Base-by-base conservation (phyloP, 768 basidiomycete genomes). In the Russula abietina region DNA sequence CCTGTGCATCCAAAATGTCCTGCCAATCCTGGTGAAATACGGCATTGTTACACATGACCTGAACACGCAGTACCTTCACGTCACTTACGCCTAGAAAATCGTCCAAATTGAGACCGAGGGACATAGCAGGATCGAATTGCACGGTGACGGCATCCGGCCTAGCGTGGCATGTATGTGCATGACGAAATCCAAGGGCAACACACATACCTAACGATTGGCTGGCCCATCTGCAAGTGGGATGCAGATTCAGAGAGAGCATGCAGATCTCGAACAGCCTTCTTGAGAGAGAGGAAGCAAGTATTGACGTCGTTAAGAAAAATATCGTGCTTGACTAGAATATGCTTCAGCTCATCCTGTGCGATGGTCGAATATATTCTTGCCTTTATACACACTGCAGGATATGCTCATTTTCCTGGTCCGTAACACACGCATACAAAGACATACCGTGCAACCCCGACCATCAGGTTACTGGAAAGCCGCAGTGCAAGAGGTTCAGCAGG, bases 401-500 rank as follows among this genome's bases (percentile, higher is more conserved):
- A 16, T 24, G 41, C 0, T 30, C 24, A 36, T 19, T 16, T 45
- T 32, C 30, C 32, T 38, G 19, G 33, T n/a, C 4, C 12, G 14
- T 38, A 53, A 49, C 33, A 52, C 9, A 22, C 36, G 39, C 22
- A 39, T 14, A 56, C 60, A 33, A 26, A 24, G 66, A 69, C 83
- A 62, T 73, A 93, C 93, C 93, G 84, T 24, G 88, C 90, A 39
- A 88, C 93, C 4, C 93, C 93, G 64, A 95, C 87, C 80, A 96
- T 85, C 48, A 96, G 75, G 70, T 92, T 93, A 62, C 91, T 92
- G 11, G 93, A 93, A 59, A 95, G 76, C 66, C 93, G 80, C 60
- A 96, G 75, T 2, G 93, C 93, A 38, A 96, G 79, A 43, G 93
- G 93, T 67, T 95, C 93, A 26, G 79, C 73, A n/a, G 93, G 93